Conservation (phyloP, 73 alveolate species). For the Paraurostyla sp. region DNA sequence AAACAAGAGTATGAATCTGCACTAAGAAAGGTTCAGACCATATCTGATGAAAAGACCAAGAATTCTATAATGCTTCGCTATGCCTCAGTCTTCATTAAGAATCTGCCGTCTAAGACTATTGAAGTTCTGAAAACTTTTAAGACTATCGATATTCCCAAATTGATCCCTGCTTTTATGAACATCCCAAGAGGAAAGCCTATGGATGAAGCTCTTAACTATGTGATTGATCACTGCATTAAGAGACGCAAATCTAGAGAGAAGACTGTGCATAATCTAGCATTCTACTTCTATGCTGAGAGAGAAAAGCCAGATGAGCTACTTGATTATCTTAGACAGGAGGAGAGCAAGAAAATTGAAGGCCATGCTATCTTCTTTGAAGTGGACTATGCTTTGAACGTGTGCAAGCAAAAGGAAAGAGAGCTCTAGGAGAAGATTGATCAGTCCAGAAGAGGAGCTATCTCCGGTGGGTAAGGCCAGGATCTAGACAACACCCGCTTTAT, state of each 20-base stretch:
- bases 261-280: constrained; percentile 91
- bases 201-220: constrained; percentile 78
- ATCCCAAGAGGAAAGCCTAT: constrained; percentile 82
- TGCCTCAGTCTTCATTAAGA: constrained; percentile 91
- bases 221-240: constrained; percentile 83
- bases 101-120: constrained; percentile 88
- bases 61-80: constrained; percentile 88
- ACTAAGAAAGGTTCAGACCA: constrained; percentile 72
- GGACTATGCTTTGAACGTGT: constrained; percentile 96
- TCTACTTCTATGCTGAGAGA: constrained; percentile 88
- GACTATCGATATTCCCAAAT: constrained; percentile 83
- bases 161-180: constrained; percentile 94
- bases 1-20: constrained; percentile 90
- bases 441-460: constrained; percentile 54
- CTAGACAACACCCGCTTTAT: constrained; percentile 76
- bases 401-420: constrained; percentile 85
- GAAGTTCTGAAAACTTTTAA: constrained; percentile 81
- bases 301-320: constrained; percentile 81
- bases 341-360: constrained; percentile 71
- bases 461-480: constrained; percentile 90
- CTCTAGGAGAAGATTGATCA: constrained; percentile 38
- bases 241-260: constrained; percentile 80
- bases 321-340: constrained; percentile 84
- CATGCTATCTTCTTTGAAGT: constrained; percentile 83
- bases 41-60: constrained; percentile 73